Evolutionary conservation across 768 basidiomycete species (phyloP).

Genomic region (Dendrothele bispora): DNA sequence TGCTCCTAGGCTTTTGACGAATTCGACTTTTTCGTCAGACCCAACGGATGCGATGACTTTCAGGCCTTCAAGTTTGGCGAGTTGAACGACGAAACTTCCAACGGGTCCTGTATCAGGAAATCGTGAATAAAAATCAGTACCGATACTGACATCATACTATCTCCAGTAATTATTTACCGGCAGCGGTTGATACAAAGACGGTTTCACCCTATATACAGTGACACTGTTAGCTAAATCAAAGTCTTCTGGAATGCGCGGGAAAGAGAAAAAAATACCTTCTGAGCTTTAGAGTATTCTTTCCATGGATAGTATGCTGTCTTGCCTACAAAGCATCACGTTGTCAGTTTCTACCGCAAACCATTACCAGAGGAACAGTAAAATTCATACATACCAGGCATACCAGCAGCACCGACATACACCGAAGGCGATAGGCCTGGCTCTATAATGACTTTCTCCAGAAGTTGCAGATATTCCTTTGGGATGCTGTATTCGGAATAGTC

Average conservation of each 20-base stretch:
- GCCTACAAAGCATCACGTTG: conserved; percentile 15
- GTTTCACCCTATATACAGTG: conserved; percentile 45
- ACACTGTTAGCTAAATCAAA: too few relatives aligned
- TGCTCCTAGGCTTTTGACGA: conserved; percentile 56
- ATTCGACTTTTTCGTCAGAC: conserved; percentile 69
- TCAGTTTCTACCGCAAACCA: neutral
- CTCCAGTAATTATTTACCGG: conserved; percentile 20
- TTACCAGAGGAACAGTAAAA: neutral
- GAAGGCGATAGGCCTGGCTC: conserved; percentile 36
- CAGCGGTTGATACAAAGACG: conserved; percentile 41
- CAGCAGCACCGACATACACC: conserved; percentile 33
- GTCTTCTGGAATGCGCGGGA: too few relatives aligned
- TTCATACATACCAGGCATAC: conserved; percentile 21
- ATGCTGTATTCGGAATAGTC: conserved; percentile 44
- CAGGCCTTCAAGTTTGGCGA: conserved; percentile 48
- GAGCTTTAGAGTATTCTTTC: conserved; percentile 8
- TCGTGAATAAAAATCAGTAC: too few relatives aligned
- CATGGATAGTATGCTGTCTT: conserved; percentile 11
- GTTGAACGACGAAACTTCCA: conserved; percentile 39
- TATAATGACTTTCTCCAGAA: conserved; percentile 25
- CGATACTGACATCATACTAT: too few relatives aligned
- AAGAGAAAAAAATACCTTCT: conserved; percentile 22
- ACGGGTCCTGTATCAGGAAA: too few relatives aligned
- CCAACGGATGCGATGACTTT: conserved; percentile 76
- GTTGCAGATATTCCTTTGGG: conserved; percentile 10